Evolutionary conservation across 106 monocot species (phyloP).

Genomic region (Platanthera guangdongensis): DNA sequence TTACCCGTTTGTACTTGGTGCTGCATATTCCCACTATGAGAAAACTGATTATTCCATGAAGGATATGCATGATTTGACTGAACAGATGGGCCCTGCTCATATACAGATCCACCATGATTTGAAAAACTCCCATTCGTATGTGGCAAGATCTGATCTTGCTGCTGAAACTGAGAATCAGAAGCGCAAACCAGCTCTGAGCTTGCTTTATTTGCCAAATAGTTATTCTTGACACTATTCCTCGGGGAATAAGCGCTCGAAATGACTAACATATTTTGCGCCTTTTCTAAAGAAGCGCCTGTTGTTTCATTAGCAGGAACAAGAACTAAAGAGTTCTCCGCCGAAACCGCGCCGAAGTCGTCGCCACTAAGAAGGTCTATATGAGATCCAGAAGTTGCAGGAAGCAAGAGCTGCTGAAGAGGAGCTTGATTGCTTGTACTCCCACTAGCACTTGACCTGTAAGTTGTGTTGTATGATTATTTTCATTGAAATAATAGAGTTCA

Average conservation of each 20-base stretch:
- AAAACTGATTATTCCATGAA: slow-evolving; percentile 34
- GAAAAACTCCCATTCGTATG: slow-evolving; percentile 12
- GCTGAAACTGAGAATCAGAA: slow-evolving; percentile 15
- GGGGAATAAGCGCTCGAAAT: slow-evolving; percentile 52
- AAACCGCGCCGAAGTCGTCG: slow-evolving; percentile 28
- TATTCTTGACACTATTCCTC: slow-evolving; percentile 21
- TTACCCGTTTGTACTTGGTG: not conserved
- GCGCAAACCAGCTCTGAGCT: slow-evolving; percentile 20
- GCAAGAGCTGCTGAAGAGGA: slow-evolving; percentile 46
- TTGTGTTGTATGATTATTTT: not conserved
- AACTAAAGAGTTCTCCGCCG: slow-evolving; percentile 39
- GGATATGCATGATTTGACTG: slow-evolving; percentile 11
- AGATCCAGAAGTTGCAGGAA: slow-evolving; percentile 36
- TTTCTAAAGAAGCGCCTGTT: slow-evolving; percentile 17
- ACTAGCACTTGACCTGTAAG: slow-evolving; percentile 2
- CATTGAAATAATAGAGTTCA: slow-evolving; percentile 3
- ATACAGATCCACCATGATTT: slow-evolving; percentile 4
- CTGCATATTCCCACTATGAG: not conserved
- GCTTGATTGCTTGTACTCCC: slow-evolving; percentile 24
- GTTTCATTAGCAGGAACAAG: slow-evolving; percentile 52
- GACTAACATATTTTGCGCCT: slow-evolving; percentile 53
- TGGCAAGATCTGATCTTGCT: slow-evolving; percentile 17
- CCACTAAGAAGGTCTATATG: slow-evolving; percentile 56
- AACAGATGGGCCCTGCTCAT: slow-evolving; percentile 23
- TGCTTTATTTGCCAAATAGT: slow-evolving; percentile 12